A percentile compares a stretch with the other conserved stretches of the same genome.
These are phyloP conservation scores for Fusarium virguliforme DNA, from an alignment of 2,329 filamentous ascomycete species.

Conservation along the genomic window DNA sequence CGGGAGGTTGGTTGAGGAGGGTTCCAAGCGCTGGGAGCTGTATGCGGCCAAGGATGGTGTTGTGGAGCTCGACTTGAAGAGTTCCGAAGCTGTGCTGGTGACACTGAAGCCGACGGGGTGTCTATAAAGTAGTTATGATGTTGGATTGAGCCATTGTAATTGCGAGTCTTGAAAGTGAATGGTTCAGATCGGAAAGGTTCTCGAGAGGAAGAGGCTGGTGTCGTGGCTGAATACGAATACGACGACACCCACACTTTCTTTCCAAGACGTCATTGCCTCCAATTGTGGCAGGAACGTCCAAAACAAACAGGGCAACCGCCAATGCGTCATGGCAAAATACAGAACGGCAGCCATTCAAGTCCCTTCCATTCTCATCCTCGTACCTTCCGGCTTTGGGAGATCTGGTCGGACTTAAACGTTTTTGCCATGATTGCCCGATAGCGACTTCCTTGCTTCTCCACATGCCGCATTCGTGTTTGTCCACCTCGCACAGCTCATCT, in stretches of 20 bases:
- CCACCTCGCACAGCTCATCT: conserved; percentile 36
- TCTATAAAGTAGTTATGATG: neutral
- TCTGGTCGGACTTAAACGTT: conserved; percentile 31
- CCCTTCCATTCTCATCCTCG: conserved; percentile 5
- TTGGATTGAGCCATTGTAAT: neutral
- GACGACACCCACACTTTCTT: conserved; percentile 27
- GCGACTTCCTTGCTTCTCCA: conserved; percentile 34
- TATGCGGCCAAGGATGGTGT: neutral
- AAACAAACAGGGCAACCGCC: neutral
- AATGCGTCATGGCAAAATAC: conserved; percentile 2
- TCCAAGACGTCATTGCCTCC: conserved; percentile 33
- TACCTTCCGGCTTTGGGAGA: conserved; percentile 1
- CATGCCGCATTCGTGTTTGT: conserved; percentile 49
- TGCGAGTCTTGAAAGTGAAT: neutral
- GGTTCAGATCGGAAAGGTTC: too few species aligned
- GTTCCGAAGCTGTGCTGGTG: neutral
- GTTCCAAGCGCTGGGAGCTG: neutral
- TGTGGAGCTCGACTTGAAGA: neutral
- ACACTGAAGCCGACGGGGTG: neutral
- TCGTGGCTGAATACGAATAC: conserved; percentile 47
- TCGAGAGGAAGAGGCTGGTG: too few species aligned
- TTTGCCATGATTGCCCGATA: neutral
- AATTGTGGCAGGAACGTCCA: conserved; percentile 1
- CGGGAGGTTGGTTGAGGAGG: conserved; percentile 1
- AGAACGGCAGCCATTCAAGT: neutral